Base-by-base conservation (phyloP, 441 rosid species). In the Populus hybrid region DNA sequence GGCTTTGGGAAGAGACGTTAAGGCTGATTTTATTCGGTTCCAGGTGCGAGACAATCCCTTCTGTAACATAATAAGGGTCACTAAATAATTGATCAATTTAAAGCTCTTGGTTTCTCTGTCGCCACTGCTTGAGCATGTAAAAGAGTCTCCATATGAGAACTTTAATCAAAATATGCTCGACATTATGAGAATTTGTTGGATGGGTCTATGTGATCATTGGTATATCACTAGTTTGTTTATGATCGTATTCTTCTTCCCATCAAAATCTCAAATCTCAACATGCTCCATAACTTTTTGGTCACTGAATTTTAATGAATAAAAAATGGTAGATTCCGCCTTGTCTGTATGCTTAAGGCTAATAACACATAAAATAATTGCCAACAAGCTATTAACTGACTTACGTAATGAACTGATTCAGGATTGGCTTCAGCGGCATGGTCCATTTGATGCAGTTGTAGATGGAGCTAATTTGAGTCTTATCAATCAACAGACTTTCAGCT, bases 391-490 rank as follows among this genome's bases (percentile, higher is more conserved):
- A 72, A 66, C 85, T 89, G 77, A 86, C 71, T 70, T 77, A 32
- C 78, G 70, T 73, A 79, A 65, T 85, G 80, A 83, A 79, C 42
- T 77, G 61, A 66, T 77, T 70, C 89, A 95, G 98, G 97, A 89
- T 74, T 93, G 99, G 99, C 84, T 92, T 40, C 80, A 80, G 77
- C 73, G 36, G 81, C 88, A 91, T 84, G 98, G 99, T 81, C 99
- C 99, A 42, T 95, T 92, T 86, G 98, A 95, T 82, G 94, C 97
- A 8, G 91, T 93, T 46, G 77, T 92, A 76, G 99, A 95, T 82
- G 97, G 95, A 63, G 98, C 99, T 35, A 95, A 95, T 85, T 84
- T 90, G 63, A 89, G 97, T 57, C 88, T 92, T 78, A 70, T 87
- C 50, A 87, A 88, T n/a, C 88, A 87, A 63, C 86, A 80, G 0